Conservation (phyloP, 2,329 filamentous ascomycete species). For the Fusarium nelsonii region DNA sequence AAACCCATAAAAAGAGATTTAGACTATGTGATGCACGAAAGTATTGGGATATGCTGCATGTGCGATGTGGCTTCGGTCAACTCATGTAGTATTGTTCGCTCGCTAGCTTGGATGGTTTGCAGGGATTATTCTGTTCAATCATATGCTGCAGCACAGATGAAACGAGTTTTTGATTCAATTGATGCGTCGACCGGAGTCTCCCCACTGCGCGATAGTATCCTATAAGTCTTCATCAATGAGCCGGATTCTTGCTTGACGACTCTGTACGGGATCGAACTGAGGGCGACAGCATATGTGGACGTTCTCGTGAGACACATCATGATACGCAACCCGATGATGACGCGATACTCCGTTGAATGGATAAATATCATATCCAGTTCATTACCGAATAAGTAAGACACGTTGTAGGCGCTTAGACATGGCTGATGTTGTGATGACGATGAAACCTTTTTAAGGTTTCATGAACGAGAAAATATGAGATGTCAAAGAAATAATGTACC, state of each 20-base stretch:
- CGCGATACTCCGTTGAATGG: neutral
- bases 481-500: neutral
- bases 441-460: neutral
- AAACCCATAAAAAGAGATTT: slow-evolving; percentile 33
- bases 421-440: neutral
- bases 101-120: slow-evolving; percentile 11
- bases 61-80: slow-evolving; percentile 7
- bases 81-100: slow-evolving; percentile 14
- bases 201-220: neutral
- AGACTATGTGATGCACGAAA: slow-evolving; percentile 22
- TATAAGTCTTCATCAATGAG: neutral
- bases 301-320: neutral
- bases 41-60: slow-evolving; percentile 10
- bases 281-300: neutral
- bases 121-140: slow-evolving; percentile 13
- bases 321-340: neutral
- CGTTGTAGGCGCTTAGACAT: neutral
- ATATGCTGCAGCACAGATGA: slow-evolving; percentile 9
- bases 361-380: too few relatives aligned
- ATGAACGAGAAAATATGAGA: neutral
- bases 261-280: neutral
- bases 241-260: neutral
- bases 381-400: neutral
- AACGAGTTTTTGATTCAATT: slow-evolving; percentile 12
- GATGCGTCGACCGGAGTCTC: neutral